Percentiles rank a stretch among this genome's conserved stretches.
Conservation (phyloP, 2,329 filamentous ascomycete genomes). For the Fusarium succisae region DNA sequence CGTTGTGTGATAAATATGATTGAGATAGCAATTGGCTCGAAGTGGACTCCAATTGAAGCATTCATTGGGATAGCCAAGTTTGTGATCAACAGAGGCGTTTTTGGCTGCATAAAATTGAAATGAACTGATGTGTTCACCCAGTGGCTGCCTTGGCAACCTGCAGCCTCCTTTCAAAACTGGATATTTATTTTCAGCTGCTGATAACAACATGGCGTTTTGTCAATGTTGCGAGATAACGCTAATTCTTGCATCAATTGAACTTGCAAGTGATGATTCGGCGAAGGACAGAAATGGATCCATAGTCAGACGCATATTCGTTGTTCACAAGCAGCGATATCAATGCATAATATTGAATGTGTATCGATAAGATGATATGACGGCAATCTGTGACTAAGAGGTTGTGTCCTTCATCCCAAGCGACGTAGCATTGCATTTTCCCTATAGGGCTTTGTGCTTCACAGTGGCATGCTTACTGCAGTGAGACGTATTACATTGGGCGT, state of each 20-base stretch:
- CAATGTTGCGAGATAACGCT: background rate
- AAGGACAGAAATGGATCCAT: background rate
- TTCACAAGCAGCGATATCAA: accelerated
- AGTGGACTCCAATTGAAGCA: background rate
- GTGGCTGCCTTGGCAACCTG: background rate
- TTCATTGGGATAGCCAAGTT: background rate
- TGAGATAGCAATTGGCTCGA: background rate
- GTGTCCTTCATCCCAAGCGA: background rate
- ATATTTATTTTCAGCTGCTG: background rate
- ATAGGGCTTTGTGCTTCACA: background rate
- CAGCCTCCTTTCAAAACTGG: background rate
- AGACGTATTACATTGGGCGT: background rate
- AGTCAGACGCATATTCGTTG: background rate
- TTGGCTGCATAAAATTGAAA: background rate
- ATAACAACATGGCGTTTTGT: background rate
- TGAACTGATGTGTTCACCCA: background rate
- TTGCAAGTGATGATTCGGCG: background rate
- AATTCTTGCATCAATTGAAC: background rate
- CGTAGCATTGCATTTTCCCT: conserved; percentile 1
- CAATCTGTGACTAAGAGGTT: background rate
- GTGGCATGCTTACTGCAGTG: background rate
- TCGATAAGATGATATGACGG: background rate
- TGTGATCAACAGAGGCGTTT: background rate
- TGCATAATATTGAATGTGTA: background rate
- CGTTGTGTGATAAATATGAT: background rate